Evolutionary conservation across 345 rosid genomes (phyloP).

Genomic region (Litchi chinensis): DNA sequence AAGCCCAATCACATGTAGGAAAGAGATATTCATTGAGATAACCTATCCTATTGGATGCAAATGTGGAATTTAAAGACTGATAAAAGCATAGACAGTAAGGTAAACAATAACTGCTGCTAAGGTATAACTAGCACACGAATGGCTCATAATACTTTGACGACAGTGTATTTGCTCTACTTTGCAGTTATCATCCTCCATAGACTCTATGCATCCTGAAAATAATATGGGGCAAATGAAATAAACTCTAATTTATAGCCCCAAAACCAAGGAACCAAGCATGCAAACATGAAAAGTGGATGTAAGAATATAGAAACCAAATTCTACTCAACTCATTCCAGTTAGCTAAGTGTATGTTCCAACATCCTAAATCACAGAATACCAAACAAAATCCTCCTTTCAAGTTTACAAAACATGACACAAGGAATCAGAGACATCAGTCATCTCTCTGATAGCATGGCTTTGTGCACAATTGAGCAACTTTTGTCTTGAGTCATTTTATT

Average conservation of each 20-base stretch:
- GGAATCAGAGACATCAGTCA: not conserved
- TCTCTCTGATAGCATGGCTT: not conserved
- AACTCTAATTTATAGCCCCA: not conserved
- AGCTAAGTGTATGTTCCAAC: not conserved
- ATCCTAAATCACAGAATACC: not conserved
- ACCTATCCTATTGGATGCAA: not conserved
- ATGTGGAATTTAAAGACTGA: too few species aligned
- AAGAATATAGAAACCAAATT: not conserved
- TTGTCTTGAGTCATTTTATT: too few species aligned
- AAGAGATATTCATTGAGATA: not conserved
- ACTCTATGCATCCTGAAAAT: not conserved
- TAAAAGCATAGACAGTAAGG: not conserved
- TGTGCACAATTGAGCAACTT: too few species aligned
- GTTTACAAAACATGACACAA: not conserved
- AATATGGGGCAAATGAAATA: not conserved
- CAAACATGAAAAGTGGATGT: not conserved
- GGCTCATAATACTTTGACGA: not conserved
- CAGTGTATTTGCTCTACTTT: not conserved
- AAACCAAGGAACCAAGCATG: not conserved
- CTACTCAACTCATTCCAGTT: not conserved
- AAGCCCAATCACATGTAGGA: not conserved
- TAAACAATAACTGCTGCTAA: not conserved
- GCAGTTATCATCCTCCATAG: not conserved
- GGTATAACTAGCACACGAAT: not conserved
- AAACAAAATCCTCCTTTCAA: not conserved